These are phyloP conservation scores for Talaromyces islandicus DNA, from an alignment of 2,329 filamentous ascomycete species.

Conservation along the genomic window DNA sequence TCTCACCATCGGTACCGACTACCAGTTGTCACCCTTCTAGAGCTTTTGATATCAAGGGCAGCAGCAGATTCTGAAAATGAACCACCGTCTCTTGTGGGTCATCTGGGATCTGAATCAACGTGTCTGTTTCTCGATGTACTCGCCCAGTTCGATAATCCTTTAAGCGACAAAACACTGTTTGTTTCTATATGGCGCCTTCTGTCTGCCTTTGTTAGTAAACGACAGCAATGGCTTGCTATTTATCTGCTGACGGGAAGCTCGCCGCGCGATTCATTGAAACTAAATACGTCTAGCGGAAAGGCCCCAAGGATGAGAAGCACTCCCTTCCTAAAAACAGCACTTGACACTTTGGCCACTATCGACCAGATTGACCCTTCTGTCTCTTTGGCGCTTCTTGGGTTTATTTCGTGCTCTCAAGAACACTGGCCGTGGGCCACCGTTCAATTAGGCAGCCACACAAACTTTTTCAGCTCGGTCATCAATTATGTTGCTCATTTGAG, in stretches of 20 bases:
- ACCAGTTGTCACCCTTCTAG: constrained; percentile 63
- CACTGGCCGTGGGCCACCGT: constrained; percentile 94
- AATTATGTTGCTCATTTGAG: constrained; percentile 61
- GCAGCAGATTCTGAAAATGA: constrained; percentile 60
- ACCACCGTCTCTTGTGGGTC: constrained; percentile 87
- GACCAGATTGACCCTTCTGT: constrained; percentile 58
- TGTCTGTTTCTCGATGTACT: constrained; percentile 78
- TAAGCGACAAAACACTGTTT: constrained; percentile 59
- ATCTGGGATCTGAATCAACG: constrained; percentile 74
- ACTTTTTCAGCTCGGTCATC: constrained; percentile 67
- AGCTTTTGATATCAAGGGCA: constrained; percentile 66
- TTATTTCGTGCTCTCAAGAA: constrained; percentile 82
- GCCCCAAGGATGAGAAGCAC: constrained; percentile 46
- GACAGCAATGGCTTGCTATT: constrained; percentile 94
- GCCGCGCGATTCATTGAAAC: constrained; percentile 65
- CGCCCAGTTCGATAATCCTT: constrained; percentile 69
- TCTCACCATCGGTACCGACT: constrained; percentile 60
- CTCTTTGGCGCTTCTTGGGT: constrained; percentile 72
- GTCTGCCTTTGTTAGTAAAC: constrained; percentile 76
- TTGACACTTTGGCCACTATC: constrained; percentile 64
- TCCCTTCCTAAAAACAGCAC: constrained; percentile 68
- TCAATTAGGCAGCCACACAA: constrained; percentile 65
- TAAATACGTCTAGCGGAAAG: constrained; percentile 37
- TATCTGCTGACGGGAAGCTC: constrained; percentile 85
- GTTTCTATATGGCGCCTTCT: constrained; percentile 77